Percentiles rank a stretch among this genome's conserved stretches.
Conservation (phyloP, 2,329 filamentous ascomycete genomes). For the Talaromyces verruculosus region DNA sequence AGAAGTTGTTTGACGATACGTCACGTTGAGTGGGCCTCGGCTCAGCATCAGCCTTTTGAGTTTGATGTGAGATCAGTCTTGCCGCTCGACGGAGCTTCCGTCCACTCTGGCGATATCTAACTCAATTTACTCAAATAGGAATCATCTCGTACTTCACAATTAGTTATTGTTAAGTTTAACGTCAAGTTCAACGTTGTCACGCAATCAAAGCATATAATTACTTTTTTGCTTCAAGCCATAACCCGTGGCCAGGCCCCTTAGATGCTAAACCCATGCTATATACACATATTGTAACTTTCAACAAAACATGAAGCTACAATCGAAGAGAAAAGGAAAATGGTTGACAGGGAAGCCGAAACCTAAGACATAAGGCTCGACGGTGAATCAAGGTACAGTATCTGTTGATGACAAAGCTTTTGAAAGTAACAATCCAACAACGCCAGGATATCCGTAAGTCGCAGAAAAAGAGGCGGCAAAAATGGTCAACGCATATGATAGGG, state of each 20-base stretch:
- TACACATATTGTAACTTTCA: conserved; percentile 8
- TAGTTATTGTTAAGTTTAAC: neutral
- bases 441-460: conserved; percentile 43
- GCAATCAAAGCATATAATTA: neutral
- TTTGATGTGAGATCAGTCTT: no score
- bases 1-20: neutral
- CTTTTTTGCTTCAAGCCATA: conserved; percentile 2
- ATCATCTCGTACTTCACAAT: neutral
- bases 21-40: conserved; percentile 14
- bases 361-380: neutral
- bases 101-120: neutral
- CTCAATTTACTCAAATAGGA: neutral
- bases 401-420: conserved; percentile 12
- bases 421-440: conserved; percentile 30
- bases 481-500: conserved; percentile 14
- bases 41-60: neutral
- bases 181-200: neutral
- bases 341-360: neutral
- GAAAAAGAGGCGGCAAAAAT: conserved; percentile 27
- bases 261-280: conserved; percentile 11
- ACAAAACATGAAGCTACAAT: neutral
- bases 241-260: neutral
- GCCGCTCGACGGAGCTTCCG: conserved; percentile 3
- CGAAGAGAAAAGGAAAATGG: conserved; percentile 2
- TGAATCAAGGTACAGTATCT: conserved; percentile 8